Conservation (phyloP, 805 yeast species). For the Phaffomyces opuntiae region DNA sequence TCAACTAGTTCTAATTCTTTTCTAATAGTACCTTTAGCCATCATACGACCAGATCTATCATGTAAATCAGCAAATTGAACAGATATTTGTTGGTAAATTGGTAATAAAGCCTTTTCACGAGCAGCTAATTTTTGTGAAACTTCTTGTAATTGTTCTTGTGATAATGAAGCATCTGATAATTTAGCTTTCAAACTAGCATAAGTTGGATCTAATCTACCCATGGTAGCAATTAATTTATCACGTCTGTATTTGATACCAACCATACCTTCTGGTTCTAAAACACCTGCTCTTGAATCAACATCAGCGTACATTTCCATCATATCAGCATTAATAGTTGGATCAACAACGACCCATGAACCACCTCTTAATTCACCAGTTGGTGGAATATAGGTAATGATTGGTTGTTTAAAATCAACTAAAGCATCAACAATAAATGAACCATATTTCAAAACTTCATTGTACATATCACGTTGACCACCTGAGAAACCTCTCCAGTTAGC, state of each 20-base stretch:
- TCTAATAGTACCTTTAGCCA: slow-evolving; percentile 86
- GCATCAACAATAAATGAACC: slow-evolving; percentile 98
- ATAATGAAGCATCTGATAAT: slow-evolving; percentile 44
- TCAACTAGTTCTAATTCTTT: slow-evolving; percentile 80
- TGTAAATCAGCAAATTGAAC: slow-evolving; percentile 97
- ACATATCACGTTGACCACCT: slow-evolving; percentile 99
- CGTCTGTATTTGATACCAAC: slow-evolving; percentile 97
- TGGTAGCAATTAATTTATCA: slow-evolving; percentile 83
- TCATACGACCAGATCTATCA: slow-evolving; percentile 96
- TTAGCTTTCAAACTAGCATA: slow-evolving; percentile 64
- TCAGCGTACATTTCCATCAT: slow-evolving; percentile 99
- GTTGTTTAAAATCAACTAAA: slow-evolving; percentile 90
- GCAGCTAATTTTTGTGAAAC: slow-evolving; percentile 59
- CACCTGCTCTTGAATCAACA: slow-evolving; percentile 93
- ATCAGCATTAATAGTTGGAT: slow-evolving; percentile 92
- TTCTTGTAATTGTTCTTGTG: slow-evolving; percentile 59
- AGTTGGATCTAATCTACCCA: slow-evolving; percentile 78
- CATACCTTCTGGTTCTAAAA: slow-evolving; percentile 98
- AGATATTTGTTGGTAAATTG: slow-evolving; percentile 86
- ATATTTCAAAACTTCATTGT: slow-evolving; percentile 93
- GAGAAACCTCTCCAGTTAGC: slow-evolving; percentile 99
- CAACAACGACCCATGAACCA: slow-evolving; percentile 99
- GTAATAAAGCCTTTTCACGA: slow-evolving; percentile 75
- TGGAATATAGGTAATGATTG: slow-evolving; percentile 94
- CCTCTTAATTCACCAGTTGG: slow-evolving; percentile 99